Conservation (phyloP, 2,329 filamentous ascomycete genomes). For the Xylariaceae sp. region DNA sequence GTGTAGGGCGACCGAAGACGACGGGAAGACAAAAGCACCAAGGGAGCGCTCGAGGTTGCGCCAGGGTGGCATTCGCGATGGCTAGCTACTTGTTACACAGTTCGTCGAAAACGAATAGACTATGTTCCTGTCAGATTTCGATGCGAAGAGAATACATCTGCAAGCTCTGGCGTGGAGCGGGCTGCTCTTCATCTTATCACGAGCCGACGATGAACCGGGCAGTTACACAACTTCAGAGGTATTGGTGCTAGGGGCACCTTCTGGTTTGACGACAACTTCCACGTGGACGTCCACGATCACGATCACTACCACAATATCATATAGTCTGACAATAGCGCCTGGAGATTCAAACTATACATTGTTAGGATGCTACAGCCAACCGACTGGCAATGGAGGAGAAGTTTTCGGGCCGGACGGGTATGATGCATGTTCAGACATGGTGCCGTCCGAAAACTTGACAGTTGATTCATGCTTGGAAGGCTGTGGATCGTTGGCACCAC, state of each 20-base stretch:
- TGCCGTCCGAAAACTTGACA: conserved; percentile 19
- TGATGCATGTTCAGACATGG: conserved; percentile 12
- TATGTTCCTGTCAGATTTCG: conserved; percentile 16
- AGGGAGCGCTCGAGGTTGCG: conserved; percentile 6
- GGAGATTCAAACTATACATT: conserved; percentile 20
- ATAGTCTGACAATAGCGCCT: conserved; percentile 23
- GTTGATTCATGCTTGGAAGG: conserved; percentile 20
- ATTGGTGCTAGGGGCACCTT: conserved; percentile 18
- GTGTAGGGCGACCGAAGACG: conserved; percentile 18
- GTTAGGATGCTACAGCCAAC: conserved; percentile 25
- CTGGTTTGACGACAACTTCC: not conserved
- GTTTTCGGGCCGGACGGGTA: conserved; percentile 21
- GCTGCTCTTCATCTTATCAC: conserved; percentile 17
- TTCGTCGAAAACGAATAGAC: conserved; percentile 16
- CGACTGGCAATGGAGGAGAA: conserved; percentile 10
- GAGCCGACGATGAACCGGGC: conserved; percentile 9
- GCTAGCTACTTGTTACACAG: conserved; percentile 12
- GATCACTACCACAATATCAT: conserved; percentile 26
- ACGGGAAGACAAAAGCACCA: conserved; percentile 19
- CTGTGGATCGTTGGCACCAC: conserved; percentile 15
- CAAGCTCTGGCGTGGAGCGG: conserved; percentile 18
- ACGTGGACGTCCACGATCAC: conserved; percentile 20
- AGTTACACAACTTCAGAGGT: conserved; percentile 14
- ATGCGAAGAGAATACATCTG: conserved; percentile 18
- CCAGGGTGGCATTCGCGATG: conserved; percentile 11